phyloP scores from a whole-genome alignment of 495 filamentous ascomycete species.

The Darksidea phi region DNA sequence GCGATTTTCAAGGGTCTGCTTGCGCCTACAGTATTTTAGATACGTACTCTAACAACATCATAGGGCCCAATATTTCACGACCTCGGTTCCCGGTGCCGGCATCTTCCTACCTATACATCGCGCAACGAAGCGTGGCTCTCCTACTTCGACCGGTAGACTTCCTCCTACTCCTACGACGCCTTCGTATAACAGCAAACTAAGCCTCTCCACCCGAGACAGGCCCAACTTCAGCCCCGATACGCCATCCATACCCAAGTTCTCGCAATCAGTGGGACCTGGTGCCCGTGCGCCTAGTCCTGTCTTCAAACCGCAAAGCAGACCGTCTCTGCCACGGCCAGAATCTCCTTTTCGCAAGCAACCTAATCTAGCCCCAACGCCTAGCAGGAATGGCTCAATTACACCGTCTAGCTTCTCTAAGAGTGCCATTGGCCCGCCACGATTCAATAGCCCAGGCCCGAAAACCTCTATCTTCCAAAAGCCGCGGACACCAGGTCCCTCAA shows the following conservation, averaged over 20 bases:
- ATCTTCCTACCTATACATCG: conserved; percentile 94
- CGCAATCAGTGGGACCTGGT: conserved; percentile 81
- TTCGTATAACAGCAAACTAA: conserved; percentile 55
- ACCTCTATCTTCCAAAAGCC: conserved; percentile 57
- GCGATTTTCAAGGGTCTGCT: conserved; percentile 90
- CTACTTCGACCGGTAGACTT: conserved; percentile 57
- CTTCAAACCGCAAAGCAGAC: conserved; percentile 66
- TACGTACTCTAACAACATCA: conserved; percentile 14
- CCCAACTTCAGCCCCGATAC: conserved; percentile 62
- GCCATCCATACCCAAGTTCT: conserved; percentile 65
- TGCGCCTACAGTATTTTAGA: conserved; percentile 1
- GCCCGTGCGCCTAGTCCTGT: conserved; percentile 64
- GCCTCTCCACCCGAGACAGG: conserved; percentile 41
- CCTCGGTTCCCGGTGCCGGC: conserved; percentile 72
- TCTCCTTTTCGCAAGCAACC: conserved; percentile 68
- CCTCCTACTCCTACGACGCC: conserved; percentile 68
- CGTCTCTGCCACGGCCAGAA: conserved; percentile 82
- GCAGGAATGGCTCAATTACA: conserved; percentile 30
- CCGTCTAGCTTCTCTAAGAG: conserved; percentile 43
- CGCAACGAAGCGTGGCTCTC: conserved; percentile 67
- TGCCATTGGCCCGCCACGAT: conserved; percentile 48
- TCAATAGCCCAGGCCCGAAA: conserved; percentile 64
- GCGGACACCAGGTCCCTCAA: conserved; percentile 30
- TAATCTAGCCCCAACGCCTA: conserved; percentile 54
- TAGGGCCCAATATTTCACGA: conserved; percentile 80